These are phyloP conservation scores for Trichoderma pleuroti DNA, from an alignment of 2,329 filamentous ascomycete genomes.

Conservation along the genomic window DNA sequence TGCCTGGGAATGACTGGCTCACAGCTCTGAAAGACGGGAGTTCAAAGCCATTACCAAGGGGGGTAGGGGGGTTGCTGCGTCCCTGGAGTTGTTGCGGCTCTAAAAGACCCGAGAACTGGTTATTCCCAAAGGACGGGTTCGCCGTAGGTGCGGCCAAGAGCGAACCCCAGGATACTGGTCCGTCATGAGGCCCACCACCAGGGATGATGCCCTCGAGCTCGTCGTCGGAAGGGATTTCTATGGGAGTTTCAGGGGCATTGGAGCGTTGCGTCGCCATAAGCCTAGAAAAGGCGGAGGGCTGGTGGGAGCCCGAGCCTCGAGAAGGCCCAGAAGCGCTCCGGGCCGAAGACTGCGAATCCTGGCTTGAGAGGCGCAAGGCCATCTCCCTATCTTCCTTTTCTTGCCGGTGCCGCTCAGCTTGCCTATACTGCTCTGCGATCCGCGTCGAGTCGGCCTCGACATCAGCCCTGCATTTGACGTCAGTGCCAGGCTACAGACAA, in stretches of 20 bases:
- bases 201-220: background rate
- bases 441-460: slow-evolving; percentile 29
- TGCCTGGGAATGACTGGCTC: background rate
- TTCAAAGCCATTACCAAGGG: background rate
- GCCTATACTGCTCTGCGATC: slow-evolving; percentile 36
- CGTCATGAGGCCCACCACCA: background rate
- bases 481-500: slow-evolving; percentile 17
- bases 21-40: background rate
- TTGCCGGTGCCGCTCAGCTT: slow-evolving; percentile 33
- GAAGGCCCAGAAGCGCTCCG: background rate
- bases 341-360: slow-evolving; percentile 15
- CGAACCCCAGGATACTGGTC: background rate
- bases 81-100: background rate
- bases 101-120: background rate
- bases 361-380: slow-evolving; percentile 28
- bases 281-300: slow-evolving; percentile 16
- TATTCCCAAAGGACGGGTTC: background rate
- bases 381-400: slow-evolving; percentile 29
- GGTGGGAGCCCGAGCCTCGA: background rate
- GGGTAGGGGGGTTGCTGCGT: background rate
- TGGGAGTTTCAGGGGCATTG: slow-evolving; percentile 3
- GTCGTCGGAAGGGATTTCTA: background rate
- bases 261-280: slow-evolving; percentile 21
- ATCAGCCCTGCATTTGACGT: slow-evolving; percentile 32
- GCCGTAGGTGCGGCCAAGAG: background rate